phyloP scores from a whole-genome alignment of 768 basidiomycete genomes.

The Leccinum broughii region DNA sequence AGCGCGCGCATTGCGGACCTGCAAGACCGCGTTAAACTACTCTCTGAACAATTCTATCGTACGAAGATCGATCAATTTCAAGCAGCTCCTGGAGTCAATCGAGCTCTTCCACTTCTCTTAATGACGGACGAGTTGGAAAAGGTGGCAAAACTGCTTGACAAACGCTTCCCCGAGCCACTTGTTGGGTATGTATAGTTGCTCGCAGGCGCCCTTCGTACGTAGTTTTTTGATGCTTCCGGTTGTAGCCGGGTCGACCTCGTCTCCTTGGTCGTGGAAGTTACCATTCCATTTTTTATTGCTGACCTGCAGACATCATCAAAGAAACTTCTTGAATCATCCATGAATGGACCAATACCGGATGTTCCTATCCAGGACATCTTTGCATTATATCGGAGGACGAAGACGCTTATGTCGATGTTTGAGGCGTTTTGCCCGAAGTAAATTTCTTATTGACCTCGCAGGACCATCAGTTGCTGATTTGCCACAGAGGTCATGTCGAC shows the following conservation, averaged over 20 bases:
- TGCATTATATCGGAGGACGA: constrained; percentile 77
- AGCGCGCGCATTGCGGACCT: constrained; percentile 65
- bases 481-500: constrained; percentile 49
- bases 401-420: constrained; percentile 76
- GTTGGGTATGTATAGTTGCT: constrained; percentile 57
- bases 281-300: constrained; percentile 61
- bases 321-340: constrained; percentile 76
- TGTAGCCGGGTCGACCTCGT: constrained; percentile 72
- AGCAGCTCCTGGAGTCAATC: constrained; percentile 72
- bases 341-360: constrained; percentile 85
- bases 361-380: constrained; percentile 91
- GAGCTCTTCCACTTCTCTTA: constrained; percentile 75
- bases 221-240: constrained; percentile 1
- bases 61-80: constrained; percentile 63
- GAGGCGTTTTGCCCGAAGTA: constrained; percentile 79
- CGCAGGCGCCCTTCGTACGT: not conserved
- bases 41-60: constrained; percentile 63
- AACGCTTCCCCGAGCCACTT: constrained; percentile 82
- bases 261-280: constrained; percentile 66
- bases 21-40: constrained; percentile 59
- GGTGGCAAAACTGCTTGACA: constrained; percentile 76
- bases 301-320: constrained; percentile 73
- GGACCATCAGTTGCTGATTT: constrained; percentile 2
- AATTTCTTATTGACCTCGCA: constrained; percentile 28
- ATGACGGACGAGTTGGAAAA: constrained; percentile 93